Evolutionary conservation across 129 eudicot genomes (phyloP), one percentile per base, ranked within the genome.

Genomic region (Centrapalus pauciflorus): DNA sequence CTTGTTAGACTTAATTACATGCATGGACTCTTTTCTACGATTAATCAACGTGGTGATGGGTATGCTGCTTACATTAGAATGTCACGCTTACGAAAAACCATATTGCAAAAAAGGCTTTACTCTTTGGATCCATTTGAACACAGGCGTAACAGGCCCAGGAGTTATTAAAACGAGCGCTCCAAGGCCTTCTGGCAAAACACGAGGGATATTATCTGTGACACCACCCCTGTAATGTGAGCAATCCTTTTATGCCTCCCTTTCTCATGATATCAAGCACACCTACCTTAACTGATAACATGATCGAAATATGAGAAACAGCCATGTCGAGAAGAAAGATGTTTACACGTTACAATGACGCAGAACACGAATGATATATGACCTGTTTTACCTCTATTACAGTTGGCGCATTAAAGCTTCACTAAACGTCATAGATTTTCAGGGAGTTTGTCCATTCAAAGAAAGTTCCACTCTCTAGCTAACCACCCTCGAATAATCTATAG

Each of bases 201-300:
- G 74, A 24, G 95, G 95, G 37, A 87, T 87, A 49, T 87, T 87
- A 32, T 87, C 90, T 0, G 87, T 87, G 27, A 87, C 83, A 61
- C 95, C 95, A 56, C 95, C 95, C 95, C 95, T 16, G 90, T 87
- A 38, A 87, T 79, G 58, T 87, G 90, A 49, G 95, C 95, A 26
- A 87, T 83, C 95, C 95, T 67, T 83, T 87, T 27, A 87, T 85
- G 10, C 95, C 90, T 40, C 90, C 95, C 55, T 66, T 81, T 79
- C 85, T 76, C 13, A 87, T 79, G 16, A 87, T 72, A 38, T 87
- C 95, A 28, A 87, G 95, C 57, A n/a, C n/a, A 87, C 95, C 95
- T 87, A 30, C 7, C 8, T 58, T 38, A 59, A n/a, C n/a, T n/a
- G n/a, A n/a, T n/a, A n/a, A 41, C 49, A 14, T 37, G 7, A 34